These are phyloP conservation scores for Clitopilus hobsonii DNA, from an alignment of 768 basidiomycete species.

Conservation along the genomic window DNA sequence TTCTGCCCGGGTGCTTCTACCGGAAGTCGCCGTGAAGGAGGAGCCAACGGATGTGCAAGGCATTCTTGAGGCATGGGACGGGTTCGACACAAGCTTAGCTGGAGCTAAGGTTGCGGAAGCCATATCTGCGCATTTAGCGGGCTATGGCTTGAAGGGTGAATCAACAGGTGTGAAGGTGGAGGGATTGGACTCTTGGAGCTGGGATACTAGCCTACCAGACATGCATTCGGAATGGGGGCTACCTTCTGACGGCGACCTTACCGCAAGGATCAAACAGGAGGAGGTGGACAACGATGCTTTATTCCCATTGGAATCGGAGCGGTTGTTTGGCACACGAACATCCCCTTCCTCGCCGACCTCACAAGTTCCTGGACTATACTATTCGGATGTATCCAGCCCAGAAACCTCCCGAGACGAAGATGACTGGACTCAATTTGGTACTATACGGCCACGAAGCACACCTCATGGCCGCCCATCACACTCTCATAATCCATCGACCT, in stretches of 20 bases:
- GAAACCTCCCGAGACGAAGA: slow-evolving; percentile 7
- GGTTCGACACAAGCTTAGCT: slow-evolving; percentile 42
- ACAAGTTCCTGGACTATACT: slow-evolving; percentile 21
- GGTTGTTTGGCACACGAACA: slow-evolving; percentile 15
- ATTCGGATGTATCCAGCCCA: slow-evolving; percentile 19
- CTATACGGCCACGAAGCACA: slow-evolving; percentile 33
- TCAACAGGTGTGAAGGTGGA: slow-evolving; percentile 37
- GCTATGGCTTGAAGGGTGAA: slow-evolving; percentile 22
- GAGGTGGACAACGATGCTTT: slow-evolving; percentile 37
- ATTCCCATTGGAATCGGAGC: slow-evolving; percentile 22
- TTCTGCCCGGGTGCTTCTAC: slow-evolving; percentile 39
- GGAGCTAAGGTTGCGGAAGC: slow-evolving; percentile 38
- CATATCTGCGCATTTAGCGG: slow-evolving; percentile 33
- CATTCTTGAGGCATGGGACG: slow-evolving; percentile 69
- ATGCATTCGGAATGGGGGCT: slow-evolving; percentile 21
- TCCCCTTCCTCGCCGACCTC: slow-evolving; percentile 25
- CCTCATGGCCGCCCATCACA: slow-evolving; percentile 8
- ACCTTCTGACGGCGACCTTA: slow-evolving; percentile 22
- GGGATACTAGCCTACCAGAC: slow-evolving; percentile 27
- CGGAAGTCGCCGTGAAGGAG: slow-evolving; percentile 46
- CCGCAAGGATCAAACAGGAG: slow-evolving; percentile 41
- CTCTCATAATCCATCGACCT: neutral
- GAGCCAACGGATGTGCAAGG: slow-evolving; percentile 60
- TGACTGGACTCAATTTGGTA: slow-evolving; percentile 13
- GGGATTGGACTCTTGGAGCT: slow-evolving; percentile 39